Base-by-base conservation (phyloP, 2,329 filamentous ascomycete genomes). In the Colletotrichum cuscutae region DNA sequence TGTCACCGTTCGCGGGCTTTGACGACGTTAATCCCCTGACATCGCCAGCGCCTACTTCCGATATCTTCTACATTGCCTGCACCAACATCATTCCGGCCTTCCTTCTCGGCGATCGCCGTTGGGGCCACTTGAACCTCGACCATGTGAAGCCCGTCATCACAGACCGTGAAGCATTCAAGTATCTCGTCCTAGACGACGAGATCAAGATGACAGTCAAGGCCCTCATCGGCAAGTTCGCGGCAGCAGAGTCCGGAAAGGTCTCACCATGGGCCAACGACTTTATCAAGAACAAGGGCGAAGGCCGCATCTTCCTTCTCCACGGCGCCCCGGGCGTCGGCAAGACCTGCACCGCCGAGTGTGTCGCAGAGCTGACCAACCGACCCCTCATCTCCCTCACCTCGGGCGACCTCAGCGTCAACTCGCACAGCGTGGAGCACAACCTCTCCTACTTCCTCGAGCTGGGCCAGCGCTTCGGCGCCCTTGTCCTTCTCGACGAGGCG, bases 401-500 rank as follows among this genome's bases (percentile, higher is more conserved):
- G 59, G 87, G 87, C 37, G 86, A 89, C 75, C 80, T 89, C 28
- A 82, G 82, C 73, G 82, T 83, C 11, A 77, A 82, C 49, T 77
- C 81, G 6, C 76, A 75, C 53, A 75, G 78, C 1, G 82, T 87
- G 30, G 85, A 88, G 77, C 74, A 78, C 32, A 83, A 83, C 68
- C 84, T 87, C 15, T 81, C 82, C 68, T 86, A 86, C 79, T 87
- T 86, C 79, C 81, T 89, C 11, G 77, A 84, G 53, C 82, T 89
- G 4, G 87, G 82, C 53, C 84, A 86, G 78, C 84, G 84, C 8
- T 89, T 85, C 79, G 84, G 83, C 22, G 88, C 84, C 49, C 83
- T 90, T 6, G 83, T 90, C 7, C 83, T 91, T 3, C 82, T 91
- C 5, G 89, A 91, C 77, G 89, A 91, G 78, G 88, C 88, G 3